These are phyloP conservation scores for Cryphonectria radicalis DNA, from an alignment of 2,329 filamentous ascomycete species.

Conservation along the genomic window DNA sequence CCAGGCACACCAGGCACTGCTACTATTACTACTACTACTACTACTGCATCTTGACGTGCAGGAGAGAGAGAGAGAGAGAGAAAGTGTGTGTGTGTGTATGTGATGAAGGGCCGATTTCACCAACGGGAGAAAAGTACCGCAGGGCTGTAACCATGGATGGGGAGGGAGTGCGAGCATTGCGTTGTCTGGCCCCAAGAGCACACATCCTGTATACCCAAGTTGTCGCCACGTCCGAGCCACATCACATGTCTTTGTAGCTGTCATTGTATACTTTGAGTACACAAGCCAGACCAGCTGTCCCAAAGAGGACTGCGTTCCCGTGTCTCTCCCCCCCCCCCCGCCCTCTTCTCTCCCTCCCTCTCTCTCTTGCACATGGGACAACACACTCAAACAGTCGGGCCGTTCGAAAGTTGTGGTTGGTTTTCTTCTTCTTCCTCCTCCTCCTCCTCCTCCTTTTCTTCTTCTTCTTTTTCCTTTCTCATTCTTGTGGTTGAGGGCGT, in stretches of 20 bases:
- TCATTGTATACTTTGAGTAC: neutral
- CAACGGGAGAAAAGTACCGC: neutral
- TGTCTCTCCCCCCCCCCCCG: neutral
- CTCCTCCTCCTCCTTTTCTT: too few species aligned
- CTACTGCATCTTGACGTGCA: slow-evolving; percentile 2
- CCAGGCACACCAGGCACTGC: neutral
- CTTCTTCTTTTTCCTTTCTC: neutral
- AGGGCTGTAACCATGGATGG: neutral
- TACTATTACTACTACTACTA: neutral
- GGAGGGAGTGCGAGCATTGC: too few species aligned
- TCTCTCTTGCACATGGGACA: neutral
- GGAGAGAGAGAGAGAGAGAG: too few species aligned
- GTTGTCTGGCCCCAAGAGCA: neutral
- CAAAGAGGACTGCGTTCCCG: neutral
- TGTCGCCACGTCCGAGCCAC: neutral
- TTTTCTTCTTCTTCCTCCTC: neutral
- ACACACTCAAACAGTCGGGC: neutral
- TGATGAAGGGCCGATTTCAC: slow-evolving; percentile 35
- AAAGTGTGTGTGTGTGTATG: neutral
- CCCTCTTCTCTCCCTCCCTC: neutral
- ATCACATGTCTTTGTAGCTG: neutral
- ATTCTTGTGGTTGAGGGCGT: neutral
- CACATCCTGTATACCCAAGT: neutral
- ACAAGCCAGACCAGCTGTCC: neutral
- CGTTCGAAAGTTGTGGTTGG: neutral